These are phyloP conservation scores for Trametes elegans DNA, from an alignment of 768 basidiomycete genomes.

Conservation along the genomic window DNA sequence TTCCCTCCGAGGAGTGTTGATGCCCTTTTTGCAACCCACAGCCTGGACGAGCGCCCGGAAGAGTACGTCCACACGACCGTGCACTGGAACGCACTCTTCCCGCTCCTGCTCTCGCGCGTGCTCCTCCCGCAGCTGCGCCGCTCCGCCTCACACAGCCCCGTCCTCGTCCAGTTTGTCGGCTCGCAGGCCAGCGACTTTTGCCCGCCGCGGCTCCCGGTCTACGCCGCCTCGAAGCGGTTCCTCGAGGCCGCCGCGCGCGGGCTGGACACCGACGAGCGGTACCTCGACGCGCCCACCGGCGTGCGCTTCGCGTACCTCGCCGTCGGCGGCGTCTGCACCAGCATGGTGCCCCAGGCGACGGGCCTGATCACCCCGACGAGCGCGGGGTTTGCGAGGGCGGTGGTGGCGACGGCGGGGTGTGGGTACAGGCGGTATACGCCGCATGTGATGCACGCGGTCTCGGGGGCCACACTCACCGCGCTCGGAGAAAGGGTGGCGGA, in stretches of 20 bases:
- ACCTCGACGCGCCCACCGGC: constrained; percentile 17
- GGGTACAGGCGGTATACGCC: constrained; percentile 20
- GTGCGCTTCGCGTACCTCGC: constrained; percentile 25
- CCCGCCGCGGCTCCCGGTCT: constrained; percentile 24
- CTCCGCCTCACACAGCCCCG: constrained; percentile 22
- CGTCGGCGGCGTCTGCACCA: constrained; percentile 24
- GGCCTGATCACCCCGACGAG: constrained; percentile 16
- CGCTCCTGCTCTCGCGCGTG: constrained; percentile 28
- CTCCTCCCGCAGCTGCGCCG: constrained; percentile 30
- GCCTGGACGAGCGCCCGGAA: constrained; percentile 23
- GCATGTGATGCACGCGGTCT: constrained; percentile 23
- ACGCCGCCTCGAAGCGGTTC: constrained; percentile 28
- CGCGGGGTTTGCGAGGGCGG: constrained; percentile 20
- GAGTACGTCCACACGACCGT: constrained; percentile 19
- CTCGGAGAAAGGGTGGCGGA: constrained; percentile 15
- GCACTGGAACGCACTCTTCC: constrained; percentile 25
- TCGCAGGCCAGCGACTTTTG: constrained; percentile 21
- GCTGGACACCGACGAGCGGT: constrained; percentile 27
- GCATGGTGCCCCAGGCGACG: constrained; percentile 2
- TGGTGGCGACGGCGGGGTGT: constrained; percentile 25
- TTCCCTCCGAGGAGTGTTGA: not conserved
- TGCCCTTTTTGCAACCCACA: not conserved
- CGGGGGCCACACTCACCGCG: not conserved
- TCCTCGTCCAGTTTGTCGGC: constrained; percentile 26
- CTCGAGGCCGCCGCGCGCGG: constrained; percentile 21